Base-by-base conservation (phyloP, 805 yeast species). In the Hagleromyces aurorensis region DNA sequence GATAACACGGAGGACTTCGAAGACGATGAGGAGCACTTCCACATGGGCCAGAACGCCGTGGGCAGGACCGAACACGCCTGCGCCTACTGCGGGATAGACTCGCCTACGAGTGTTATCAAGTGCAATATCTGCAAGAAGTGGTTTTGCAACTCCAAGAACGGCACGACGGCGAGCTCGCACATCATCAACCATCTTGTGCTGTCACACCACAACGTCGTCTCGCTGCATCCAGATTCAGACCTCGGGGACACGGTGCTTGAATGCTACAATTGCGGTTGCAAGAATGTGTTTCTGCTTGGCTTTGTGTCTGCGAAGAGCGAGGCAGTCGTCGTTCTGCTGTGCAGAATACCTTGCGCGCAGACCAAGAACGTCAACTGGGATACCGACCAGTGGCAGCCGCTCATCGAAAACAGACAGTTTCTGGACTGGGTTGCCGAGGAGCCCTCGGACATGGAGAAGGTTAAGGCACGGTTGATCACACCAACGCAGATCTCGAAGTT, bases 291-390 rank as follows among this genome's bases (percentile, higher is more conserved):
- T 44, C 65, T 78, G 15, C 61, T 87, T 21, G 96, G 96, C 0
- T 85, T 78, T 55, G 91, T 87, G 10, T 70, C 86, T 15, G 95
- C 96, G 4, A 83, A 82, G 48, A 71, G 77, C 35, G 93, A 84
- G 42, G 76, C 86, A 4, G 86, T 85, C 21, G 87, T 87, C 36
- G 94, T 87, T 4, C 69, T 86, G 23, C 57, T 87, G 27, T 87
- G 96, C 57, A 73, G 96, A 33, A 63, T 83, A 32, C 96, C 96
- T 1, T 87, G 96, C 56, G 78, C 94, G 1, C 86, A 77, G 48
- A 55, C 67, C 6, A 76, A 79, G 41, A 84, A 80, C 53, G 59
- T 69, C 16, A 75, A 78, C 46, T 87, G 96, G 96, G 94, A 85
- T 46, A 77, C 87, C 0, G 70, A 66, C 23, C 79, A 81, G 37